A percentile compares a stretch with the other conserved stretches of the same genome.
Evolutionary conservation across 2,329 filamentous ascomycete genomes (phyloP).

Genomic region (Talaromyces verruculosus): DNA sequence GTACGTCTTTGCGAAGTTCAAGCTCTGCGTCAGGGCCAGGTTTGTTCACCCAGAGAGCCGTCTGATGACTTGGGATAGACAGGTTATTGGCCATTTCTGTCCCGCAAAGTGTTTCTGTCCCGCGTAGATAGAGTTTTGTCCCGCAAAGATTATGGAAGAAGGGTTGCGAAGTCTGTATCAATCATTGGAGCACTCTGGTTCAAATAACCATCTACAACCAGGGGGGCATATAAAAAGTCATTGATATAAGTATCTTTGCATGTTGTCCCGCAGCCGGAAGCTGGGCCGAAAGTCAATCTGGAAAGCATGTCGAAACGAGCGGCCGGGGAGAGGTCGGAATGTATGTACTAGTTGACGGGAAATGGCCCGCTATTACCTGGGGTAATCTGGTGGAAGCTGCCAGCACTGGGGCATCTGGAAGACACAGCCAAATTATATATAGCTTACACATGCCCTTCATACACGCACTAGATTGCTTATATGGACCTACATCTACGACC

Average conservation of each 20-base stretch:
- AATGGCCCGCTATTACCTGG: neutral
- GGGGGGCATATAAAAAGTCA: neutral
- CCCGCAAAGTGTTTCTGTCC: neutral
- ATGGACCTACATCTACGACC: neutral
- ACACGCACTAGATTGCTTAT: neutral
- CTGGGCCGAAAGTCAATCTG: neutral
- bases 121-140: neutral
- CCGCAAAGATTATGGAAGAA: neutral
- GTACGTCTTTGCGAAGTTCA: neutral
- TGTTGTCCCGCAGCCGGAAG: neutral
- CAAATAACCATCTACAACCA: neutral
- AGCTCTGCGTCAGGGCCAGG: neutral
- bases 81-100: neutral
- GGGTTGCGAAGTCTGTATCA: neutral
- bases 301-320: neutral
- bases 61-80: neutral
- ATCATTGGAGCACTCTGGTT: neutral
- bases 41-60: neutral
- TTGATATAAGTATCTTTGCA: neutral
- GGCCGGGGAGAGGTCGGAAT: neutral
- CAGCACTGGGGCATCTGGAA: neutral
- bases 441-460: neutral
- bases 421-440: neutral
- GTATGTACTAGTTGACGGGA: neutral
- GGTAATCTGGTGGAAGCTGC: neutral